These are phyloP conservation scores for Salix koriyanagi DNA, from an alignment of 345 rosid genomes.

Conservation along the genomic window DNA sequence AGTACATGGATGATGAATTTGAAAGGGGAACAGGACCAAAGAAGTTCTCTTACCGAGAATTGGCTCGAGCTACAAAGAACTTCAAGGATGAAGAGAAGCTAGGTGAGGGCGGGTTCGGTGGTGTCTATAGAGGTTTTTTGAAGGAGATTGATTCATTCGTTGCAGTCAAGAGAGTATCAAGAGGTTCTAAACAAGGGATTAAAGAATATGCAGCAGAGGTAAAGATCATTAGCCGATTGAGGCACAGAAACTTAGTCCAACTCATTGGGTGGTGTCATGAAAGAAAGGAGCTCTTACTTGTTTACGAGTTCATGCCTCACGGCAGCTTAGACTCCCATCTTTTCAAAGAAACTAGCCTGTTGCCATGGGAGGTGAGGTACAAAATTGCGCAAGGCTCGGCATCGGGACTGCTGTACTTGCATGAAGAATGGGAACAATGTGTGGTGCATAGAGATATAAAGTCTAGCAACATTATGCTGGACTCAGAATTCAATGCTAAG, in stretches of 20 bases:
- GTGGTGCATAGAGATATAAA: slow-evolving; percentile 35
- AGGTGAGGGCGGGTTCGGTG: slow-evolving; percentile 60
- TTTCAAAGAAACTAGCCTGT: slow-evolving; percentile 22
- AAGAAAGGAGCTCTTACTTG: slow-evolving; percentile 43
- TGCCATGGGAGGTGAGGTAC: slow-evolving; percentile 36
- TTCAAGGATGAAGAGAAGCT: slow-evolving; percentile 42
- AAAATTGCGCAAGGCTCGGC: slow-evolving; percentile 46
- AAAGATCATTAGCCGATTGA: slow-evolving; percentile 46
- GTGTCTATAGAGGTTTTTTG: slow-evolving; percentile 45
- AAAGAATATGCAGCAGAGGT: slow-evolving; percentile 48
- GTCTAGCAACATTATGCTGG: slow-evolving; percentile 48
- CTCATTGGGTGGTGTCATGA: slow-evolving; percentile 58
- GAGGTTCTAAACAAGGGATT: slow-evolving; percentile 41
- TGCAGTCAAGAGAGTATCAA: slow-evolving; percentile 53
- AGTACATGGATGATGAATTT: slow-evolving; percentile 37
- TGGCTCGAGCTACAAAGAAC: slow-evolving; percentile 33
- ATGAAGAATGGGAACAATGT: slow-evolving; percentile 55
- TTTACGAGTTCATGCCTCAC: slow-evolving; percentile 48
- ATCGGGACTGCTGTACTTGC: slow-evolving; percentile 44
- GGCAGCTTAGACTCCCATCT: slow-evolving; percentile 54
- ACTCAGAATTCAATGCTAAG: slow-evolving; percentile 47
- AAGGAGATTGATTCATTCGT: slow-evolving; percentile 10
- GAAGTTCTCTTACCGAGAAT: slow-evolving; percentile 37
- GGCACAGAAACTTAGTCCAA: slow-evolving; percentile 52
- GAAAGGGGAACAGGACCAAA: slow-evolving; percentile 50